phyloP scores from a whole-genome alignment of 371 early-diverging fungal genomes.

The Actinomortierella ambigua region DNA sequence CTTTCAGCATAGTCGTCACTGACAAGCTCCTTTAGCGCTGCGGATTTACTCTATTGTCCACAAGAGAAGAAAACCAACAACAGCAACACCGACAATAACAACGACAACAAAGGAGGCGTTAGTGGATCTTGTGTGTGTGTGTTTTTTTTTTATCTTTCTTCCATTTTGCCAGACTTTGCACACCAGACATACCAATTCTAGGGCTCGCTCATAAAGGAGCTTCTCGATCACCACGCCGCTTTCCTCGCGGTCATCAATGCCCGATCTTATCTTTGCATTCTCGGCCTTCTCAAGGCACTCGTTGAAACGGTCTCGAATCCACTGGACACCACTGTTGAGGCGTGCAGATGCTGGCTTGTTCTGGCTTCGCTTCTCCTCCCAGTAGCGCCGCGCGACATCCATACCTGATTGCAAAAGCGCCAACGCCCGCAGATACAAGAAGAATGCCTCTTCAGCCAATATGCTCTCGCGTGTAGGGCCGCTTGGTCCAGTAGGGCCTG shows the following conservation, averaged over 20 bases:
- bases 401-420: conserved; percentile 77
- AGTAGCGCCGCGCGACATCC: conserved; percentile 73
- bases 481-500: conserved; percentile 3
- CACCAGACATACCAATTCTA: conserved; percentile 57
- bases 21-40: conserved; percentile 55
- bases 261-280: conserved; percentile 55
- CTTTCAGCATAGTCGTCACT: conserved; percentile 68
- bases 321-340: conserved; percentile 73
- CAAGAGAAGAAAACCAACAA: background rate
- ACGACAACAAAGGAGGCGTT: background rate
- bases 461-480: conserved; percentile 29
- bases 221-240: conserved; percentile 63
- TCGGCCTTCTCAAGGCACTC: conserved; percentile 85
- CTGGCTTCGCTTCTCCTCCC: conserved; percentile 55
- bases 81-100: background rate
- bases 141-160: background rate
- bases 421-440: conserved; percentile 77
- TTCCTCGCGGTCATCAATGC: conserved; percentile 48
- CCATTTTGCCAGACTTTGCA: background rate
- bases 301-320: conserved; percentile 88
- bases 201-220: conserved; percentile 71
- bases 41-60: conserved; percentile 55
- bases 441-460: conserved; percentile 73
- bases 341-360: conserved; percentile 46
- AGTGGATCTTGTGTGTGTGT: background rate